Evolutionary conservation across 2,329 filamentous ascomycete genomes (phyloP).

Genomic region (Aotearoamyces nothofagi): DNA sequence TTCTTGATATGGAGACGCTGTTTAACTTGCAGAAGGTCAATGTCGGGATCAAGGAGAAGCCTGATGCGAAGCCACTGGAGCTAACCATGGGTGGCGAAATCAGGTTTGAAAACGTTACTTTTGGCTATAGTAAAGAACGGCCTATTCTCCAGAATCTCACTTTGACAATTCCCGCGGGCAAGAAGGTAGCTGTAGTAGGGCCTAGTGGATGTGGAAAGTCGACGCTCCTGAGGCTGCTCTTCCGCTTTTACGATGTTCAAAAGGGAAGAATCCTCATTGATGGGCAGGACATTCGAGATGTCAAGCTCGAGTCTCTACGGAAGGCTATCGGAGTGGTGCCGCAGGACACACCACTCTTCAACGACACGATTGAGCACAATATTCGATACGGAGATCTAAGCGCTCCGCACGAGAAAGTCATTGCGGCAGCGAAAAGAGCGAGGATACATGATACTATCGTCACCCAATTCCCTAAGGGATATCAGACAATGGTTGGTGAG

Average conservation of each 20-base stretch:
- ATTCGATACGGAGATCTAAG: conserved; percentile 81
- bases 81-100: conserved; percentile 76
- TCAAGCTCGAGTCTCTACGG: conserved; percentile 70
- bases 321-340: conserved; percentile 87
- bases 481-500: conserved; percentile 83
- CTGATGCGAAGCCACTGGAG: conserved; percentile 56
- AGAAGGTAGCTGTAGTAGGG: conserved; percentile 91
- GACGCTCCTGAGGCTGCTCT: conserved; percentile 77
- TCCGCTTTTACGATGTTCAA: conserved; percentile 88
- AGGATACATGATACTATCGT: conserved; percentile 79
- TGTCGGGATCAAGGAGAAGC: conserved; percentile 64
- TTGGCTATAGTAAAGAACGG: conserved; percentile 77
- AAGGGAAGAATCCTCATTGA: conserved; percentile 78
- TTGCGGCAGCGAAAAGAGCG: conserved; percentile 66
- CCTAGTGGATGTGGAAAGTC: conserved; percentile 95
- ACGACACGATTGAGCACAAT: conserved; percentile 90
- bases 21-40: conserved; percentile 98
- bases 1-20: conserved; percentile 96
- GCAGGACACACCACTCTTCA: conserved; percentile 94
- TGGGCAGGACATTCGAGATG: conserved; percentile 76
- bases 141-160: conserved; percentile 75
- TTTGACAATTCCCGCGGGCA: conserved; percentile 83
- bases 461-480: conserved; percentile 67
- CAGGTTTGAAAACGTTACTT: conserved; percentile 85
- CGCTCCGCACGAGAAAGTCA: conserved; percentile 57